These are phyloP conservation scores for Pyrenophora seminiperda DNA, from an alignment of 2,329 filamentous ascomycete genomes.

Conservation along the genomic window DNA sequence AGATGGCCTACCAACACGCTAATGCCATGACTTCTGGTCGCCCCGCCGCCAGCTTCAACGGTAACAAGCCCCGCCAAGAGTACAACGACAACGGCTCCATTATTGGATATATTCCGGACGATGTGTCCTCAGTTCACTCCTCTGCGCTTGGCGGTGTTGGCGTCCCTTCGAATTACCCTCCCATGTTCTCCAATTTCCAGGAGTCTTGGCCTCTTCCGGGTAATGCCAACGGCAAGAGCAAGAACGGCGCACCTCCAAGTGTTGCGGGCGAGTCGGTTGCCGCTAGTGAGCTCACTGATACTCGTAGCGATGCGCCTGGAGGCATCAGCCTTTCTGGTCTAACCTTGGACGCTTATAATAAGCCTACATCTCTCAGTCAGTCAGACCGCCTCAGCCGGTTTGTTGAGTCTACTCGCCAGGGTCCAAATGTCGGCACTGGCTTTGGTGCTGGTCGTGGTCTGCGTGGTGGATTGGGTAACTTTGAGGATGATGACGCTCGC, in stretches of 20 bases:
- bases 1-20: slow-evolving; percentile 75
- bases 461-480: slow-evolving; percentile 50
- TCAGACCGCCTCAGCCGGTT: slow-evolving; percentile 93
- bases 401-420: slow-evolving; percentile 80
- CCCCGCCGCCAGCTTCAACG: slow-evolving; percentile 48
- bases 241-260: slow-evolving; percentile 69
- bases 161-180: slow-evolving; percentile 82
- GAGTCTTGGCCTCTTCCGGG: slow-evolving; percentile 88
- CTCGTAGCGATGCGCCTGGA: slow-evolving; percentile 76
- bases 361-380: slow-evolving; percentile 76
- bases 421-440: slow-evolving; percentile 50
- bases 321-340: slow-evolving; percentile 89
- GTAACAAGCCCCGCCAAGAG: slow-evolving; percentile 58
- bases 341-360: slow-evolving; percentile 71
- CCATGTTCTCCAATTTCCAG: slow-evolving; percentile 93
- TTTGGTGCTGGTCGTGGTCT: slow-evolving; percentile 52
- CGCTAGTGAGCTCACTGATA: slow-evolving; percentile 86
- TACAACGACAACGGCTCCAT: slow-evolving; percentile 82
- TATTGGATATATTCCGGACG: slow-evolving; percentile 93
- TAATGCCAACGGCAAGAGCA: slow-evolving; percentile 70
- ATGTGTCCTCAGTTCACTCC: slow-evolving; percentile 94
- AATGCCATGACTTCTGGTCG: slow-evolving; percentile 61
- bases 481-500: slow-evolving; percentile 88
- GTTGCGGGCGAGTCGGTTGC: slow-evolving; percentile 91
- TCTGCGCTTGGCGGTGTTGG: slow-evolving; percentile 85